Evolutionary conservation across 768 basidiomycete genomes (phyloP).

Genomic region (Boletus rubescentipes): DNA sequence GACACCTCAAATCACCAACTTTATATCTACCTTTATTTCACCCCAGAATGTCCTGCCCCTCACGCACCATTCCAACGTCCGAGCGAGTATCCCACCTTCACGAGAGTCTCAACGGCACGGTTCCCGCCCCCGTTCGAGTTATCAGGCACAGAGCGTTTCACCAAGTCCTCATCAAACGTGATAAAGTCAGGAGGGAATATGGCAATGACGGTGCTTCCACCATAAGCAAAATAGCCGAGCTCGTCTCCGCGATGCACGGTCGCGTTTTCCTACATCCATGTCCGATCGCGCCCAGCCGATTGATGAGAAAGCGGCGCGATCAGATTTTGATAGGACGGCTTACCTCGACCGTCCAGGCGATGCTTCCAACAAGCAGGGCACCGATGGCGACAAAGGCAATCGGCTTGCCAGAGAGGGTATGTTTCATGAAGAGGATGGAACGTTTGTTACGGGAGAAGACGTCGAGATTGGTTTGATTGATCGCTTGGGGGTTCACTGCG

Average conservation of each 20-base stretch:
- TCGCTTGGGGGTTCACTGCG: conserved; percentile 75
- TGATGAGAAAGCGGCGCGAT: neutral
- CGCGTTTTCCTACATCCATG: conserved; percentile 38
- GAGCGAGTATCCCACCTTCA: conserved; percentile 44
- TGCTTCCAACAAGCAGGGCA: conserved; percentile 77
- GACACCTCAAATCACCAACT: neutral
- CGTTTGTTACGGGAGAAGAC: conserved; percentile 67
- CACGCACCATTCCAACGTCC: conserved; percentile 23
- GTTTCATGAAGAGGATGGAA: conserved; percentile 53
- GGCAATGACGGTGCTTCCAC: conserved; percentile 69
- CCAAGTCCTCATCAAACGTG: conserved; percentile 62
- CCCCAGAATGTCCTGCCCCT: neutral
- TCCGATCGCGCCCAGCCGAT: neutral
- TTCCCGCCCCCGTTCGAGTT: neutral
- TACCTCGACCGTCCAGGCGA: conserved; percentile 55
- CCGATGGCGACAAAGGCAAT: conserved; percentile 76
- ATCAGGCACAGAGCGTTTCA: conserved; percentile 45
- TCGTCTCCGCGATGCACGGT: conserved; percentile 63
- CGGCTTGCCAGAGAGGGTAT: conserved; percentile 42
- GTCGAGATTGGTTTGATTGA: conserved; percentile 64
- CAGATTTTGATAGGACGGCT: neutral
- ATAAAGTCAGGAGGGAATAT: conserved; percentile 56
- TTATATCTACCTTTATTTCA: neutral
- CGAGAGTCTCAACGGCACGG: conserved; percentile 59
- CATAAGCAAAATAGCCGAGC: conserved; percentile 69